Base-by-base conservation (phyloP, 73 alveolate genomes). In the Diophrys appendiculata region DNA sequence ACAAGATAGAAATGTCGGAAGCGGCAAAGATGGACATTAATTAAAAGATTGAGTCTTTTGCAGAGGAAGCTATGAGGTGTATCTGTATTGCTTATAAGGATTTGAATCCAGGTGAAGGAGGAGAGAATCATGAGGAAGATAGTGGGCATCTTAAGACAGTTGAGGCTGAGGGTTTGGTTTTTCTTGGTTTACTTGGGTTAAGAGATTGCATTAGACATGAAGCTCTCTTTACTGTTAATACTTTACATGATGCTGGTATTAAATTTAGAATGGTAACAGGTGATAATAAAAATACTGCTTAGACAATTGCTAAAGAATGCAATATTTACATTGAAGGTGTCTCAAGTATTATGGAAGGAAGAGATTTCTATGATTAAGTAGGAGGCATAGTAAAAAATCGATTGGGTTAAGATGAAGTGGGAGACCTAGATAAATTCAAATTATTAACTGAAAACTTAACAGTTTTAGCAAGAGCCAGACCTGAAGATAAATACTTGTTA, bases 211-310 rank as follows among this genome's bases (percentile, higher is more conserved):
- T 91, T 33, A 81, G 98, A 73, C 82, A 60, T 52, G 99, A 90
- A 54, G 96, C 93, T 23, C 96, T 95, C n/a, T 75, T 80, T 29
- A 94, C 96, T 29, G 93, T 95, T 33, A 55, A 77, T 25, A 35
- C 34, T 52, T 94, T 98, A 80, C 86, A 89, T 34, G 78, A 92
- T 65, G 99, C 99, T 53, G 98, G 97, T 52, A 92, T 95, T 30
- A 93, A 78, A 73, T 96, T 95, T 0, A 78, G 98, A 74, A 95
- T 95, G 99, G 97, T 94, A 0, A 93, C 99, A 26, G 98, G 97
- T 28, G 99, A 95, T 67, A 92, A 91, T 80, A 86, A 86, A 54
- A 88, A 80, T 13, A 93, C 98, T 27, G 98, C 99, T 0, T 73
- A 70, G 27, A 94, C 98, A 0, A 93, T 95, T 1, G 97, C 99